Conservation (phyloP, 306 rosid genomes). For the Chamaecrista fasciculata region DNA sequence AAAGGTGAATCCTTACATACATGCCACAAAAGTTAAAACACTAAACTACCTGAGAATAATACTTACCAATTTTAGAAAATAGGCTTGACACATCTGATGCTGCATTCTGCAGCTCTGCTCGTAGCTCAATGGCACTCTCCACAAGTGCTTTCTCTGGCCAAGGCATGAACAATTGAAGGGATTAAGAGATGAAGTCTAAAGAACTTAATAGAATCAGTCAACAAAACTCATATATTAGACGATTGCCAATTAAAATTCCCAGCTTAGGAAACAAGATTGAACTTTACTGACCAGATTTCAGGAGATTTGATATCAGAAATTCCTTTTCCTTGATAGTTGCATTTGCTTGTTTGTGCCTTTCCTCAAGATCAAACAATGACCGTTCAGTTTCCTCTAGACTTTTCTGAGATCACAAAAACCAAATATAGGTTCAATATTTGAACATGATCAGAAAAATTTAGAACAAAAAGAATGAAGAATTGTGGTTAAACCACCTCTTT, state of each 20-base stretch:
- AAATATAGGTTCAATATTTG: conserved; percentile 25
- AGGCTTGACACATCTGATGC: conserved; percentile 70
- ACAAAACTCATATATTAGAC: neutral
- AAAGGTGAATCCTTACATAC: conserved; percentile 14
- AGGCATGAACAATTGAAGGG: conserved; percentile 7
- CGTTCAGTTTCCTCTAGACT: conserved; percentile 83
- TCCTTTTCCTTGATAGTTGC: conserved; percentile 93
- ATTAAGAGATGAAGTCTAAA: neutral
- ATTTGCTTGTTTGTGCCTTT: conserved; percentile 88
- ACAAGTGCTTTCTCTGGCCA: conserved; percentile 80
- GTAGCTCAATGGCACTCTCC: conserved; percentile 82
- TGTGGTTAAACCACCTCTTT: neutral
- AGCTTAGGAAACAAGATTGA: neutral
- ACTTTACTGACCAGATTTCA: conserved; percentile 74
- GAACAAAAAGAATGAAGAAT: conserved; percentile 8
- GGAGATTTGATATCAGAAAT: conserved; percentile 81
- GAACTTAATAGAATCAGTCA: neutral
- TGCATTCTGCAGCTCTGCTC: conserved; percentile 92
- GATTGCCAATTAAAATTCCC: neutral
- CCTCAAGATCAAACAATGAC: conserved; percentile 84
- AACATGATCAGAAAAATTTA: conserved; percentile 26
- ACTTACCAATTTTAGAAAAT: conserved; percentile 90
- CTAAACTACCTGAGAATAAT: conserved; percentile 11
- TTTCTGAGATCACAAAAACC: conserved; percentile 53
- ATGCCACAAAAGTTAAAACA: neutral